These are phyloP conservation scores for Leavenworthia alabamica DNA, from an alignment of 345 rosid genomes.

Conservation along the genomic window DNA sequence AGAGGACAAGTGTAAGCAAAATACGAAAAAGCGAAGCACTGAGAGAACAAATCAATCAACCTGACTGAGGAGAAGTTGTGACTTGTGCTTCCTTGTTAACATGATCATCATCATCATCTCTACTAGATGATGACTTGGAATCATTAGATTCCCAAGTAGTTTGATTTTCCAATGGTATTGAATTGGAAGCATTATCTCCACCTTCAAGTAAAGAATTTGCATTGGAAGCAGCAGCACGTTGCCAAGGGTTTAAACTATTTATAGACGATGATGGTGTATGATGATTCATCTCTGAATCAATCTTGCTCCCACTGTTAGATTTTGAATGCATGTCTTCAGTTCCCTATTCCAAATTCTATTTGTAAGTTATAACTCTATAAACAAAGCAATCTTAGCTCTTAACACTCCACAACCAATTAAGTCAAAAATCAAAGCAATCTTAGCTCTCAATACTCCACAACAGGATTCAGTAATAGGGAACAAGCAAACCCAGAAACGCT, in stretches of 20 bases:
- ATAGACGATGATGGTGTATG: constrained; percentile 32
- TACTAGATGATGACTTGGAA: constrained; percentile 45
- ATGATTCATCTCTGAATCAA: constrained; percentile 34
- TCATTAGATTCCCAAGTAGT: constrained; percentile 37
- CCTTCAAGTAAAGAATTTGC: constrained; percentile 33
- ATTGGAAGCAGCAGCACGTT: constrained; percentile 49
- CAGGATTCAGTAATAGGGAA: background rate
- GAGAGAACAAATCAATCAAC: constrained; percentile 30
- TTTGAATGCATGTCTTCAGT: constrained; percentile 61
- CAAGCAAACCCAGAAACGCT: constrained; percentile 9
- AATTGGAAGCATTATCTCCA: constrained; percentile 42
- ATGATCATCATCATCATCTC: constrained; percentile 42
- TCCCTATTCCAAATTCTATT: constrained; percentile 1
- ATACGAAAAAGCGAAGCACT: background rate
- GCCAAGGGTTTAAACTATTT: constrained; percentile 63
- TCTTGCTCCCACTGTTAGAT: constrained; percentile 37
- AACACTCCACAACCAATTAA: too few relatives aligned
- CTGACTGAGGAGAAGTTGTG: constrained; percentile 47
- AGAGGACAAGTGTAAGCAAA: background rate
- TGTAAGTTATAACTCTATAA: background rate
- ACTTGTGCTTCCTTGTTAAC: constrained; percentile 50
- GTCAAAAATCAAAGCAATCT: background rate
- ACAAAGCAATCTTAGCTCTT: too few relatives aligned
- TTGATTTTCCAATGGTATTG: constrained; percentile 36
- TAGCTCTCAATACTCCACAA: constrained; percentile 5